Evolutionary conservation across 169 alveolate genomes (phyloP).

Genomic region (Theileria sp.): DNA sequence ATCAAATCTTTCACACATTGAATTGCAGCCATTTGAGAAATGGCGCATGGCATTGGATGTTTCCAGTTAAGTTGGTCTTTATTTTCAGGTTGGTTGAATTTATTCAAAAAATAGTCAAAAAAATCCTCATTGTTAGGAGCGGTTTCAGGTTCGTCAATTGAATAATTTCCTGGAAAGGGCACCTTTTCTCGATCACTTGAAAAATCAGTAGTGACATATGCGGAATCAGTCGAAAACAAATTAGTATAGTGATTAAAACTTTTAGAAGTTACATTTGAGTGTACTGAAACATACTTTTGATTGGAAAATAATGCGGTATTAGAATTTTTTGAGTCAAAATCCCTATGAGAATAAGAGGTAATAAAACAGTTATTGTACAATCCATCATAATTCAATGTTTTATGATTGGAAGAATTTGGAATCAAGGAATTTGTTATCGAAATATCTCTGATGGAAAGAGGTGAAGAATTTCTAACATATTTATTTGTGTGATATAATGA

Average conservation of each 20-base stretch:
- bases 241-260: slow-evolving; percentile 2
- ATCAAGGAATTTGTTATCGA: slow-evolving; percentile 3
- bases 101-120: slow-evolving; percentile 17
- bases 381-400: background rate
- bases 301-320: background rate
- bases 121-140: slow-evolving; percentile 32
- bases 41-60: slow-evolving; percentile 27
- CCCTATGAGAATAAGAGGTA: background rate
- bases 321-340: background rate
- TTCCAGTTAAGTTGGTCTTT: slow-evolving; percentile 18
- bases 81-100: slow-evolving; percentile 23
- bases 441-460: background rate
- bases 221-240: background rate
- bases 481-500: slow-evolving; percentile 1
- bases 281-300: slow-evolving; percentile 9
- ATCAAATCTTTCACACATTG: slow-evolving; percentile 25
- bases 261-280: background rate
- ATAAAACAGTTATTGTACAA: background rate
- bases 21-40: slow-evolving; percentile 57
- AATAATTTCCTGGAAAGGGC: background rate
- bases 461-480: background rate
- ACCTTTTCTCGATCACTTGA: background rate
- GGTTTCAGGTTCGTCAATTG: slow-evolving; percentile 2
- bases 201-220: background rate
- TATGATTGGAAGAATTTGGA: background rate